phyloP scores from a whole-genome alignment of 768 basidiomycete genomes.

The Serendipita sp. region DNA sequence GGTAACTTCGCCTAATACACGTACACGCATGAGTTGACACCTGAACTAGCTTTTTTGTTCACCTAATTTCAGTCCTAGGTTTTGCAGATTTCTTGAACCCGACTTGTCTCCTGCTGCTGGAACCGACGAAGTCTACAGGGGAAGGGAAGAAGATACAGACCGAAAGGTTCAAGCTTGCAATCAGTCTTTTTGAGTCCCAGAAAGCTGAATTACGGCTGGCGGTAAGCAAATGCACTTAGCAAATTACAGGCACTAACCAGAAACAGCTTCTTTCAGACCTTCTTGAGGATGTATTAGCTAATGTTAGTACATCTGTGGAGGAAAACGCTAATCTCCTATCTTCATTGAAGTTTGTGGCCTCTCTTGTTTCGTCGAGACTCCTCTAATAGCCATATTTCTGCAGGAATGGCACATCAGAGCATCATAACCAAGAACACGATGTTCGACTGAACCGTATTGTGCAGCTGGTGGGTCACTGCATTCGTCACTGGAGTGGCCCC shows the following conservation, averaged over 20 bases:
- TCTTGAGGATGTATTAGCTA: background rate
- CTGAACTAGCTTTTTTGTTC: slow-evolving; percentile 64
- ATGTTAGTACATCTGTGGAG: background rate
- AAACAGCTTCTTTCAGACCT: background rate
- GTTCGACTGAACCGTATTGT: no score
- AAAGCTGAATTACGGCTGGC: background rate
- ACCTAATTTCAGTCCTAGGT: slow-evolving; percentile 71
- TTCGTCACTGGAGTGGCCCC: no score
- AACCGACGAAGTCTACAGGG: slow-evolving; percentile 57
- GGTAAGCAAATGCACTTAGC: background rate
- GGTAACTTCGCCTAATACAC: slow-evolving; percentile 29
- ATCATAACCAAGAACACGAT: no score
- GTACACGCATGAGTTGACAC: background rate
- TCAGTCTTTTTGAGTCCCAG: background rate
- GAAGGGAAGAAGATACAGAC: background rate
- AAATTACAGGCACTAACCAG: background rate
- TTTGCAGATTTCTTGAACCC: slow-evolving; percentile 66
- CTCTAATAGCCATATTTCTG: no score
- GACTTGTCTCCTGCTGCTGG: slow-evolving; percentile 68
- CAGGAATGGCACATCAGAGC: no score
- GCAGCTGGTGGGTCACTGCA: no score
- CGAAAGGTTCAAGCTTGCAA: background rate
- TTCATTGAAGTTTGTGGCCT: background rate
- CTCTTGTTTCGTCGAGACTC: background rate
- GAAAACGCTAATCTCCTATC: background rate